Evolutionary conservation across 2,329 filamentous ascomycete genomes (phyloP).

Genomic region (Aspergillus uvarum): DNA sequence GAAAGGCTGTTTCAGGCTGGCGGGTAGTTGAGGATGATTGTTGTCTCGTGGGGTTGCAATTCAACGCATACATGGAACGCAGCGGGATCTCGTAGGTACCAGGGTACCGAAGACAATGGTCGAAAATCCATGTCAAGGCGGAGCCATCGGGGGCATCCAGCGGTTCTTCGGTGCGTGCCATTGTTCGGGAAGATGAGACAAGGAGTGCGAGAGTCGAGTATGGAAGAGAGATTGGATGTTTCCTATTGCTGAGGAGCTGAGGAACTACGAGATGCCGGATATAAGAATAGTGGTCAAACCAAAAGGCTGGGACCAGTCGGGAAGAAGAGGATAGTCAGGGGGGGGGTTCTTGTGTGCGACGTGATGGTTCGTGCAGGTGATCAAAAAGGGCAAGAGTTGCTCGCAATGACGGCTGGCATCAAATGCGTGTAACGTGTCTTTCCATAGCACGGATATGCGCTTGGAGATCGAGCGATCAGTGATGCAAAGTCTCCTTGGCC

Average conservation of each 20-base stretch:
- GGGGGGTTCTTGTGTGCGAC: conserved; percentile 19
- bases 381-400: conserved; percentile 18
- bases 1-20: conserved; percentile 36
- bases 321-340: conserved; percentile 9
- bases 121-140: conserved; percentile 55
- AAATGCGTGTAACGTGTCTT: conserved; percentile 23
- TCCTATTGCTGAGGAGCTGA: not conserved
- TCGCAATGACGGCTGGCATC: conserved; percentile 24
- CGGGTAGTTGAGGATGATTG: conserved; percentile 30
- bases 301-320: conserved; percentile 8
- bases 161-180: conserved; percentile 20
- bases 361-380: conserved; percentile 23
- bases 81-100: conserved; percentile 65
- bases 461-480: conserved; percentile 15
- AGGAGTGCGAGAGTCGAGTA: not conserved
- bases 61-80: conserved; percentile 67
- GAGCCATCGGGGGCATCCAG: conserved; percentile 38
- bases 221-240: conserved; percentile 1
- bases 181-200: conserved; percentile 8
- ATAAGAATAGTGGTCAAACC: conserved; percentile 11
- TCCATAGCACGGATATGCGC: conserved; percentile 22
- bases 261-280: conserved; percentile 7
- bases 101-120: conserved; percentile 61
- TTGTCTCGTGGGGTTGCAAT: conserved; percentile 54
- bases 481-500: conserved; percentile 10